Evolutionary conservation across 495 filamentous ascomycete genomes (phyloP), one percentile per base, ranked within the genome.

Genomic region (Tetracladium setigerum): DNA sequence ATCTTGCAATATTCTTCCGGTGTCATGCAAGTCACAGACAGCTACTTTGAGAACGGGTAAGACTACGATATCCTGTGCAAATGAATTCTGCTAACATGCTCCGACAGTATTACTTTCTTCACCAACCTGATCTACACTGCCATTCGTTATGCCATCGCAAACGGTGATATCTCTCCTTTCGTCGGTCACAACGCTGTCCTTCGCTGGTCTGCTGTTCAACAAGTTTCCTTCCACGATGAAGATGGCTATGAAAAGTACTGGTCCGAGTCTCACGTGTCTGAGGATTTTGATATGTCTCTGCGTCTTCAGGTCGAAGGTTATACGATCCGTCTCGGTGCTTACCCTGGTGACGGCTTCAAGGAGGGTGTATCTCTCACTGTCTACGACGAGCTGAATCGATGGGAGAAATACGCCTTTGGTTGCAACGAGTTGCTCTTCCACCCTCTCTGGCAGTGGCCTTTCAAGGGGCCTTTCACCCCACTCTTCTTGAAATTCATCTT

Each of bases 331-430:
- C 71, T 84, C 19, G 83, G 70, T 14, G 68, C 78, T 13, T 87
- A 83, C 61, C 71, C 72, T 12, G 75, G 76, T 33, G 68, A 78
- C 7, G 83, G 78, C 14, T 87, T 84, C 67, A 82, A 86, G 50
- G 83, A 87, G 59, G 83, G 83, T 42, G 83, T 87, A 38, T 85
- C 82, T 15, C 66, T 87, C 17, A 87, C 83, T 10, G 82, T 87
- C 13, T 87, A 86, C 62, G 83, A 87, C 59, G 83, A 87, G 62
- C 64, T 87, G 8, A 73, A 78, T 1, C 78, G 83, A 32, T 87
- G 82, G 83, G 83, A 87, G 57, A 87, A 87, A 56, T 87, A 87
- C 59, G 83, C 83, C 1, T 87, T 83, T 50, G 83, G 83, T 1
- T 86, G 83, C 58, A 84, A 78, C 61, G 83, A 87, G 77, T 75